A percentile compares a stretch with the other conserved stretches of the same genome.
Conservation (phyloP, 2,329 filamentous ascomycete species). For the Aspergillus sp. region DNA sequence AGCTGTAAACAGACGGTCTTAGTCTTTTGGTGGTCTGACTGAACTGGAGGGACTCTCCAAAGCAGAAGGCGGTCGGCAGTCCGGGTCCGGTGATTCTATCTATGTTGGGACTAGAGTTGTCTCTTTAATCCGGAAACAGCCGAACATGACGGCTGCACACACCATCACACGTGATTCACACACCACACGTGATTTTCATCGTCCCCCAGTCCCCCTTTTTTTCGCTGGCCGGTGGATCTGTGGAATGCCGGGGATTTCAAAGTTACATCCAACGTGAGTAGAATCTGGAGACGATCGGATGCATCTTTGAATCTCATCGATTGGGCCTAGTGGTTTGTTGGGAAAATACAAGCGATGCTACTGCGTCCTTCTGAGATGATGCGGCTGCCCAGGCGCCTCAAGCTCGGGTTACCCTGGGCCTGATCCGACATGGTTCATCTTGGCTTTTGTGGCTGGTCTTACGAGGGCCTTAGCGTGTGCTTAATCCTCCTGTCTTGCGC, state of each 20-base stretch:
- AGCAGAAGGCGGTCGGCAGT: background rate
- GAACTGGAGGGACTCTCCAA: background rate
- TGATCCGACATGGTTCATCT: constrained; percentile 5
- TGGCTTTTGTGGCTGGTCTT: constrained; percentile 10
- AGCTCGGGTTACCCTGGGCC: too few relatives aligned
- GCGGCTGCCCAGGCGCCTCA: too few relatives aligned
- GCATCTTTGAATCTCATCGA: too few relatives aligned
- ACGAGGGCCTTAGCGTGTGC: constrained; percentile 7
- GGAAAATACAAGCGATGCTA: background rate
- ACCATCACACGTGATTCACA: background rate
- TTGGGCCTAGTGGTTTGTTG: background rate
- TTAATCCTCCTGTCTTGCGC: constrained; percentile 3
- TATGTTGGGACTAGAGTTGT: background rate
- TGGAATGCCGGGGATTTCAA: constrained; percentile 7
- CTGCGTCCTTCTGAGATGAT: too few relatives aligned
- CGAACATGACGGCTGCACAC: background rate
- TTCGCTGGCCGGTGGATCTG: background rate
- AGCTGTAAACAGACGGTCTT: background rate
- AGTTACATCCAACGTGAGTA: constrained; percentile 1
- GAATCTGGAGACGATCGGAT: background rate
- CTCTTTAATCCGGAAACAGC: constrained; percentile 5
- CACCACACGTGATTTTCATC: background rate
- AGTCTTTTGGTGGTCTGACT: background rate
- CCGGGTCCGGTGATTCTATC: background rate
- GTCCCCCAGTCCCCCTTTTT: background rate